phyloP scores from a whole-genome alignment of 2,329 filamentous ascomycete genomes.

The Aureobasidium subglaciale region DNA sequence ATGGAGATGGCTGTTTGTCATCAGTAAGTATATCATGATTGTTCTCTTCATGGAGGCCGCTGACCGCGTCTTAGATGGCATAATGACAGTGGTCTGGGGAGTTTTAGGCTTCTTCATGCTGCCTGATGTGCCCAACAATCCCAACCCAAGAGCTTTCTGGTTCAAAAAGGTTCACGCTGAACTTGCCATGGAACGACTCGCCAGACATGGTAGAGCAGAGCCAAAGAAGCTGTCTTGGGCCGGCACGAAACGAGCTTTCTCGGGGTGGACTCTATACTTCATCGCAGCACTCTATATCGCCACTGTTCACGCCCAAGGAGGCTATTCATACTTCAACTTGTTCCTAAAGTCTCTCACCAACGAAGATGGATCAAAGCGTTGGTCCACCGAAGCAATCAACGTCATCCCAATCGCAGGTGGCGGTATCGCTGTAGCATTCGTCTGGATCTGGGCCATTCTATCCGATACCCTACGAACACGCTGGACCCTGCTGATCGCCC shows the following conservation, averaged over 20 bases:
- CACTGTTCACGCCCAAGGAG: conserved; percentile 41
- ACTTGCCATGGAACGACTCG: conserved; percentile 39
- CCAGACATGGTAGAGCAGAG: conserved; percentile 39
- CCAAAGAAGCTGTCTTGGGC: conserved; percentile 41
- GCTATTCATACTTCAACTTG: conserved; percentile 41
- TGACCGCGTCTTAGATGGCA: conserved; percentile 20
- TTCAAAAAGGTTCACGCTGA: conserved; percentile 37
- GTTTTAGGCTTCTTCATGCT: conserved; percentile 30
- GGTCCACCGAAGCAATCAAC: conserved; percentile 37
- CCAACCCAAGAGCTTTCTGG: conserved; percentile 36
- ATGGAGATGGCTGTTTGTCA: conserved; percentile 34
- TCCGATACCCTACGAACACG: conserved; percentile 45
- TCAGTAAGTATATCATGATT: conserved; percentile 20
- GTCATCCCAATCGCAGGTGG: conserved; percentile 44
- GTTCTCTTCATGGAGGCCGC: background rate
- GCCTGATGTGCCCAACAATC: conserved; percentile 33
- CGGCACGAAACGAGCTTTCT: conserved; percentile 38
- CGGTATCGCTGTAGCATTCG: conserved; percentile 44
- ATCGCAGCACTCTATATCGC: conserved; percentile 40
- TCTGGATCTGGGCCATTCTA: conserved; percentile 49
- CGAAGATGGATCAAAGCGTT: conserved; percentile 36
- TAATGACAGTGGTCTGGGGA: conserved; percentile 33
- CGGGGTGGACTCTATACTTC: conserved; percentile 41
- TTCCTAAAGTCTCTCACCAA: conserved; percentile 37
- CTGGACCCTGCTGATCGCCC: conserved; percentile 45